Percentiles rank a stretch among this genome's conserved stretches.
Evolutionary conservation across 179 eudicot species (phyloP).

Genomic region (Beta corolliflora): DNA sequence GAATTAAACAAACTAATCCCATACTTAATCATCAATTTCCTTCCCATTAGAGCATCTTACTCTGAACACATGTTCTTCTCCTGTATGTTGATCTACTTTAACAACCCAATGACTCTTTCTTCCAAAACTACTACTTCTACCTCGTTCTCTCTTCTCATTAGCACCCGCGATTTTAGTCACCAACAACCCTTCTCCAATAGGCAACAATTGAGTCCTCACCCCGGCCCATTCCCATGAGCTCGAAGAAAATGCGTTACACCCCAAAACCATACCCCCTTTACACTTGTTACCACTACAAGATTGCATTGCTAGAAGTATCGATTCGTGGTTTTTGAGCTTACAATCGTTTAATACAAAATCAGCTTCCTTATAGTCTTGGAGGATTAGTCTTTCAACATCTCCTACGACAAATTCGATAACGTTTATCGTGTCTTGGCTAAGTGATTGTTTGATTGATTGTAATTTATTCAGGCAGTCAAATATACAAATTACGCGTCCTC

Average conservation of each 20-base stretch:
- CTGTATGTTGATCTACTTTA: conserved; percentile 69
- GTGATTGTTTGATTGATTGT: conserved; percentile 26
- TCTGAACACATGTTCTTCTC: conserved; percentile 88
- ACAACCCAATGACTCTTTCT: conserved; percentile 66
- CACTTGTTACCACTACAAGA: conserved; percentile 10
- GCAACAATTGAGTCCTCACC: conserved; percentile 57
- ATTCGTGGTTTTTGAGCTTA: conserved; percentile 49
- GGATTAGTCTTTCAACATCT: conserved; percentile 45
- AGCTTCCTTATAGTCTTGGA: conserved; percentile 40
- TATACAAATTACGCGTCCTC: conserved; percentile 70
- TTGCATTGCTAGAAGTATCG: conserved; percentile 41
- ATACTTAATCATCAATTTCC: conserved; percentile 31
- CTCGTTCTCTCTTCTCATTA: conserved; percentile 13
- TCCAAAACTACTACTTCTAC: conserved; percentile 22
- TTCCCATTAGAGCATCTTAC: conserved; percentile 47
- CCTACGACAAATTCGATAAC: conserved; percentile 60
- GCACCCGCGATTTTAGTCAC: conserved; percentile 42
- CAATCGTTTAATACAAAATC: conserved; percentile 73
- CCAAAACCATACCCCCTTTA: conserved; percentile 44
- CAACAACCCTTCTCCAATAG: conserved; percentile 75
- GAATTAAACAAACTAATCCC: neutral
- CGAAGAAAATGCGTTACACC: conserved; percentile 64
- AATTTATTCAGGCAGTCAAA: conserved; percentile 32
- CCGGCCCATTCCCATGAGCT: conserved; percentile 58
- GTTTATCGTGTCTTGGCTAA: conserved; percentile 25